phyloP scores from a whole-genome alignment of 768 basidiomycete species.

The Psilocybe tampanensis region DNA sequence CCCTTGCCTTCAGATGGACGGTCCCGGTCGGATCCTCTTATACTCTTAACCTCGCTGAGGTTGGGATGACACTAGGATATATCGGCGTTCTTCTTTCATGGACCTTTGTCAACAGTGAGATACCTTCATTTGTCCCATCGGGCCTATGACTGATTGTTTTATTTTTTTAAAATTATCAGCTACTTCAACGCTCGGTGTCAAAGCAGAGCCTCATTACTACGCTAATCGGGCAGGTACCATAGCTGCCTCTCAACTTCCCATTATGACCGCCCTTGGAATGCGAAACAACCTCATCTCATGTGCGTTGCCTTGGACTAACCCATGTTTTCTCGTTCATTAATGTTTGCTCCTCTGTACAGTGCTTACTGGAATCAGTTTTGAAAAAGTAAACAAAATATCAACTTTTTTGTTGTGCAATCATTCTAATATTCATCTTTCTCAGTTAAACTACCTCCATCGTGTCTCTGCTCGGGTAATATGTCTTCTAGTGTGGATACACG shows the following conservation, averaged over 20 bases:
- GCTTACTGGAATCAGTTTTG: constrained; percentile 53
- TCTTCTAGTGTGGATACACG: constrained; percentile 52
- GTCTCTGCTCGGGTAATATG: constrained; percentile 49
- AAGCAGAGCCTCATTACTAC: constrained; percentile 38
- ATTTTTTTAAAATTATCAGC: constrained; percentile 20
- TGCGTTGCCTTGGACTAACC: constrained; percentile 13
- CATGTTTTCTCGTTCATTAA: not conserved
- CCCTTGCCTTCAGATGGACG: constrained; percentile 38
- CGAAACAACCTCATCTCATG: constrained; percentile 56
- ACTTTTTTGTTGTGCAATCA: not conserved
- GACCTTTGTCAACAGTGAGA: constrained; percentile 41
- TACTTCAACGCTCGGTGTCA: constrained; percentile 32
- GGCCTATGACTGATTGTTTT: not conserved
- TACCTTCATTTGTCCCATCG: not conserved
- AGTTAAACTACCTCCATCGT: constrained; percentile 51
- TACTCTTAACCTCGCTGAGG: constrained; percentile 42
- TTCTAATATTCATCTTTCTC: not conserved
- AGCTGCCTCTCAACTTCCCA: constrained; percentile 51
- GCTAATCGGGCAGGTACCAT: constrained; percentile 45
- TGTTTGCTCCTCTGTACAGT: constrained; percentile 28
- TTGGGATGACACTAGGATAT: constrained; percentile 38
- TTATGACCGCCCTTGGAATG: constrained; percentile 59
- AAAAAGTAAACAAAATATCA: constrained; percentile 30
- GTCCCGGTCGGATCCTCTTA: constrained; percentile 37
- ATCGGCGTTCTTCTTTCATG: constrained; percentile 37